Base-by-base conservation (phyloP, 345 rosid genomes). In the Iberis pinnata region DNA sequence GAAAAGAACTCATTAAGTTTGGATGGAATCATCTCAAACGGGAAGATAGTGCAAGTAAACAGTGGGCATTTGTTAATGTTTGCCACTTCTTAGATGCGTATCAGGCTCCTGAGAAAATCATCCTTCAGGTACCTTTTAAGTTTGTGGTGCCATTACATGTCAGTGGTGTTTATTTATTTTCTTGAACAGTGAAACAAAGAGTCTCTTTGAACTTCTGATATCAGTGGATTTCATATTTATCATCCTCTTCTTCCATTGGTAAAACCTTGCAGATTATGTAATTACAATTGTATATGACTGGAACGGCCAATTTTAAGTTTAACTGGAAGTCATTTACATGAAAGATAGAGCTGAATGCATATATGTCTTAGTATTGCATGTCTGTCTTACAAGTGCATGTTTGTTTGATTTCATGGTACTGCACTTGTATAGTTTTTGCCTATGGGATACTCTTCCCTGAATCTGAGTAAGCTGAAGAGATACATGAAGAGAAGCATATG, bases 21-120 rank as follows among this genome's bases (percentile, higher is more conserved):
- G 98, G 98, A 37, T 92, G 98, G 98, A 92, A 88, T 81, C 98
- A 92, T 78, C 95, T 92, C 51, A 92, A 92, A 70, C 88, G 98
- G 42, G 98, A 92, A 74, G 98, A 92, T 58, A 92, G 98, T 80
- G 98, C 96, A 63, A 92, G 98, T 75, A 92, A 92, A 78, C 98
- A 92, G 71, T 92, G 98, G 98, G 98, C 98, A 42, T 92, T 92
- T 80, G 98, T 92, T 58, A 92, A 92, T 70, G 98, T 92, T 65
- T 88, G 98, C 56, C 98, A 92, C 73, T 92, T 92, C 74, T 67
- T 92, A 77, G 97, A 92, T 78, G 96, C 98, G 39, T 92, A 88
- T 73, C 97, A 92, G 76, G 98, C 97, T 64, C 98, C 98, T 8
- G 98, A 92, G 67, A 92, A 92, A 68, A 92, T 92, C 33, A 88